Conservation (phyloP, 1,139 yeast genomes). For the Zygosaccharomyces pseudobailii region DNA sequence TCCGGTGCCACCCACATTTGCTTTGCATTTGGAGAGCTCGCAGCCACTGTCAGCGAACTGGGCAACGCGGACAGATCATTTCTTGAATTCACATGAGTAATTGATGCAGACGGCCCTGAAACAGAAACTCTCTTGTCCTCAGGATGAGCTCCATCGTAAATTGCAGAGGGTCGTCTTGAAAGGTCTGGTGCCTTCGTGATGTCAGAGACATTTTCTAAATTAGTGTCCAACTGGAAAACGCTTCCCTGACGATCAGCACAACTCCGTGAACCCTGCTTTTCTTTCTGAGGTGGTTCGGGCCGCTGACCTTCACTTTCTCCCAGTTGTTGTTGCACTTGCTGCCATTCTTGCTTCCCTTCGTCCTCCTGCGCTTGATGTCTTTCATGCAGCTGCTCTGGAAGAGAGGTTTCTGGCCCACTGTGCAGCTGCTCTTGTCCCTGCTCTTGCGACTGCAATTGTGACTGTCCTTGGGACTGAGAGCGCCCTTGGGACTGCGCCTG, state of each 20-base stretch:
- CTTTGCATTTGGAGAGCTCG: conserved; percentile 7
- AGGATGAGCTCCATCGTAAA: neutral
- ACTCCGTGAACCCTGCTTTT: neutral
- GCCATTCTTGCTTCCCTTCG: neutral
- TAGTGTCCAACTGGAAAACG: conserved; percentile 29
- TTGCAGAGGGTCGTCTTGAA: neutral
- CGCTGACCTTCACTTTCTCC: neutral
- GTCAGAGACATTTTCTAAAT: conserved; percentile 30
- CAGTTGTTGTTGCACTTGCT: neutral
- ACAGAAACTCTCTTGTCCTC: neutral
- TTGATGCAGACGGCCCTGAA: neutral
- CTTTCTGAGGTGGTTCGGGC: neutral
- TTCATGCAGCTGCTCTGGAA: too few relatives aligned
- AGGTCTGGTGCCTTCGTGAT: conserved; percentile 22
- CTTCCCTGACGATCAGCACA: neutral
- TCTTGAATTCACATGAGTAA: neutral
- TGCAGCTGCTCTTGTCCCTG: neutral
- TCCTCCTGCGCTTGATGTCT: too few relatives aligned
- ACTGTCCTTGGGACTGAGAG: too few relatives aligned
- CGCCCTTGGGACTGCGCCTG: neutral
- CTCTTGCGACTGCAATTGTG: neutral
- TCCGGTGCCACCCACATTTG: conserved; percentile 65
- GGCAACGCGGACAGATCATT: conserved; percentile 8
- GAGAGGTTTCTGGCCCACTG: too few relatives aligned
- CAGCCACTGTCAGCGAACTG: conserved; percentile 5